Percentiles rank a stretch among this genome's conserved stretches.
Evolutionary conservation across 768 basidiomycete genomes (phyloP).

Genomic region (Naganishia kalamii): DNA sequence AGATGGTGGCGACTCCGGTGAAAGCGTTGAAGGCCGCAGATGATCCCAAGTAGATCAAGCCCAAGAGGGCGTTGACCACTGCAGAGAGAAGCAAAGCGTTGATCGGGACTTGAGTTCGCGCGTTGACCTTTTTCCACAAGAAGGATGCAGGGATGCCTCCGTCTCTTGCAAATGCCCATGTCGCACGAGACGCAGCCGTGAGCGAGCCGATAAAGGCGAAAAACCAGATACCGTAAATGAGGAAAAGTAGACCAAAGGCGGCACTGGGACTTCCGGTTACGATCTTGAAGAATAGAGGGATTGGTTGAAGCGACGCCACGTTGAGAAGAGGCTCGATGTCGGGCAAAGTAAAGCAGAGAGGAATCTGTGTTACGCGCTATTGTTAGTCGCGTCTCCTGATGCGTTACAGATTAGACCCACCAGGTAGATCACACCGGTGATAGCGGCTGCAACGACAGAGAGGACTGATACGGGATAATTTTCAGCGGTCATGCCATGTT

Average conservation of each 20-base stretch:
- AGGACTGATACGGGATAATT: constrained; percentile 23
- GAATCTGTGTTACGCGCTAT: constrained; percentile 56
- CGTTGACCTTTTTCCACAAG: constrained; percentile 52
- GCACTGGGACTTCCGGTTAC: constrained; percentile 60
- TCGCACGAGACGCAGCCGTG: constrained; percentile 62
- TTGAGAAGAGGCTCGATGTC: constrained; percentile 55
- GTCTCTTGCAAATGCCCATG: constrained; percentile 67
- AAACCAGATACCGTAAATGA: constrained; percentile 45
- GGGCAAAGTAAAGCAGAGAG: constrained; percentile 62
- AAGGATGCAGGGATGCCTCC: constrained; percentile 57
- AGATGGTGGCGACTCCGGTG: constrained; percentile 62
- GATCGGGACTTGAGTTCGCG: constrained; percentile 53
- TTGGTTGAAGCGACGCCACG: constrained; percentile 61
- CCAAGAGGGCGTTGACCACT: constrained; percentile 56
- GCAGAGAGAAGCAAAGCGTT: constrained; percentile 61
- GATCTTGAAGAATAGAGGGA: constrained; percentile 59
- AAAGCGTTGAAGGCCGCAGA: constrained; percentile 64
- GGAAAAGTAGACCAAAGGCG: constrained; percentile 56
- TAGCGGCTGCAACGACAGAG: constrained; percentile 35
- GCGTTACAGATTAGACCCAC: constrained; percentile 23
- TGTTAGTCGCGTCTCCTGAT: constrained; percentile 51
- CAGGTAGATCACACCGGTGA: constrained; percentile 37
- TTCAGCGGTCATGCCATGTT: not conserved
- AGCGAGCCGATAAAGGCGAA: constrained; percentile 62
- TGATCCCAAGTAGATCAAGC: constrained; percentile 57